phyloP scores from a whole-genome alignment of 257 asterid species.

The Marsdenia floribunda region DNA sequence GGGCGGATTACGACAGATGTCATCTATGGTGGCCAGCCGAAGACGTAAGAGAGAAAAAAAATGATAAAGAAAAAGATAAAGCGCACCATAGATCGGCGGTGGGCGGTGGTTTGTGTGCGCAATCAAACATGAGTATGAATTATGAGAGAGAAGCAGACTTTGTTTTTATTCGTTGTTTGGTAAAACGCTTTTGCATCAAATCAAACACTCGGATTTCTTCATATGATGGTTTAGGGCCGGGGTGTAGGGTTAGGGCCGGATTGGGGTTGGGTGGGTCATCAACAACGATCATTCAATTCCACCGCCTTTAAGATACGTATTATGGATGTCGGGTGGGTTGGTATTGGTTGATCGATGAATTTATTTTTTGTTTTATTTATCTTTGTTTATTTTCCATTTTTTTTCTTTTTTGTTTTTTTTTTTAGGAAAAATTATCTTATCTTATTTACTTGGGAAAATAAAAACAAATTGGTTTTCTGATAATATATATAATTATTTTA shows the following conservation, averaged over 20 bases:
- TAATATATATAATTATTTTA: too few relatives aligned
- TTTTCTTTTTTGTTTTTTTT: too few relatives aligned
- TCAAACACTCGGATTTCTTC: neutral
- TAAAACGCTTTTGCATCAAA: neutral
- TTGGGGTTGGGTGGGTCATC: neutral
- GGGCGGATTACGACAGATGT: conserved; percentile 1
- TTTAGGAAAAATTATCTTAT: too few relatives aligned
- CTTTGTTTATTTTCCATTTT: too few relatives aligned
- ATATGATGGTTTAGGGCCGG: neutral
- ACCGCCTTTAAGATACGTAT: neutral
- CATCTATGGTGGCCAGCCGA: neutral
- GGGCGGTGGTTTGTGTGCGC: conserved; percentile 1
- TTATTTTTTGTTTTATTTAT: neutral
- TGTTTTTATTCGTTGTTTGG: neutral
- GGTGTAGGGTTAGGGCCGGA: too few relatives aligned
- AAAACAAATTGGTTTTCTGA: too few relatives aligned
- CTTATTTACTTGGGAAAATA: too few relatives aligned
- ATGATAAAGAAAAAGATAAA: neutral
- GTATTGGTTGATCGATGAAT: neutral
- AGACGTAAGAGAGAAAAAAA: neutral
- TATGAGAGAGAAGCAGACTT: neutral
- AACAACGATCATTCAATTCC: neutral
- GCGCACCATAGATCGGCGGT: neutral
- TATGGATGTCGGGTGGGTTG: neutral
- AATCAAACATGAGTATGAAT: neutral